Base-by-base conservation (phyloP, 305 asterid genomes). In the Fraxinus sp. region DNA sequence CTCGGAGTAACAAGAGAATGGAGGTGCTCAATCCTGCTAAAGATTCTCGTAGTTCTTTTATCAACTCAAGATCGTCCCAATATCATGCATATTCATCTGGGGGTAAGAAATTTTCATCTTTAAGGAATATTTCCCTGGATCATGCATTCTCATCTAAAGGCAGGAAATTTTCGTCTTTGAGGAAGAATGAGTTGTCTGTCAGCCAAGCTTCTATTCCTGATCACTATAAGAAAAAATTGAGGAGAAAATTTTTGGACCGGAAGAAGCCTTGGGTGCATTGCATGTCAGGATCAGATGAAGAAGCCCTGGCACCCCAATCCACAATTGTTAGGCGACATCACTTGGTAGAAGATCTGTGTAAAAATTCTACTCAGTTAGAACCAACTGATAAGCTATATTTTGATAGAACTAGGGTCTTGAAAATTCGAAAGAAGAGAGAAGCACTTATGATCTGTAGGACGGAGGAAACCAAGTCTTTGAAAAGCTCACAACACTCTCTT, bases 81-180 rank as follows among this genome's bases (percentile, higher is more conserved):
- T 74, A 79, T 46, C 85, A 71, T 77, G 79, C 84, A 14, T 78
- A 83, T 52, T 77, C 90, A 37, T 80, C 90, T 18, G 87, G 79
- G 55, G 83, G 78, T 82, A 88, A 86, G 87, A 89, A 77, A 84
- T 78, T 87, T 68, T 43, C 83, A 70, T 87, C 88, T 83, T 77
- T 35, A 33, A 85, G 84, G 82, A 90, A 89, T 77, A 79, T 80
- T n/a, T 72, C 88, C 33, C 74, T 57, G 77, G 83, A 86, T 26
- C 90, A 59, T 81, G 87, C 87, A 49, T 72, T 83, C 78, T 55
- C 88, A 66, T 83, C 94, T 55, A 85, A 84, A 75, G 80, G 85
- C 36, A 90, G 83, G 86, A 92, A 77, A 84, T 88, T 89, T 80
- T 83, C 93, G 10, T 88, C 97, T 81, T 85, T 84, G 88, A 86